phyloP scores from a whole-genome alignment of 371 early-diverging fungal genomes.

The Mucor indicus region DNA sequence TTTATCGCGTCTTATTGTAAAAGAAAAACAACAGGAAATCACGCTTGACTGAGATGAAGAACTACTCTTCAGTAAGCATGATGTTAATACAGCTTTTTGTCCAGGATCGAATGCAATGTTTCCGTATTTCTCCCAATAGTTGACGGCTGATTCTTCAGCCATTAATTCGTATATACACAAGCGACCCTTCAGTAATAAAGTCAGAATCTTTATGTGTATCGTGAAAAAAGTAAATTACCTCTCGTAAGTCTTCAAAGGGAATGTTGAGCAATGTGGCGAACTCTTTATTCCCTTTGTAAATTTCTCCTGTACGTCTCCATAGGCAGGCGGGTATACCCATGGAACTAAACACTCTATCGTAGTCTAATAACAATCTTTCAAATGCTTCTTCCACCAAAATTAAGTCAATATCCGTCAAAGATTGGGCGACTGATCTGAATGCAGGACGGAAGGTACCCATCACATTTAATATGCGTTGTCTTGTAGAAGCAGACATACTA shows the following conservation, averaged over 20 bases:
- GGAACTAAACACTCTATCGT: slow-evolving; percentile 76
- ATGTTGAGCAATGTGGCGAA: slow-evolving; percentile 88
- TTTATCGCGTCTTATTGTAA: slow-evolving; percentile 89
- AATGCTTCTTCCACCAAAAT: slow-evolving; percentile 92
- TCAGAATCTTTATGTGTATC: no score
- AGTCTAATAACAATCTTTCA: slow-evolving; percentile 79
- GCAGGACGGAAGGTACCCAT: slow-evolving; percentile 86
- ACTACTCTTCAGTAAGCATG: slow-evolving; percentile 65
- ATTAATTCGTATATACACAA: slow-evolving; percentile 92
- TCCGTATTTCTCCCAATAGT: slow-evolving; percentile 91
- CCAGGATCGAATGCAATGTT: slow-evolving; percentile 93
- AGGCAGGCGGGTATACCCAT: slow-evolving; percentile 94
- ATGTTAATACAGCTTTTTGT: slow-evolving; percentile 93
- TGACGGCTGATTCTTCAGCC: slow-evolving; percentile 85
- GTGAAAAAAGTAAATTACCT: no score
- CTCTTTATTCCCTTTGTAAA: slow-evolving; percentile 92
- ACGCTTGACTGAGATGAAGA: slow-evolving; percentile 49
- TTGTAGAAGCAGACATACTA: slow-evolving; percentile 71
- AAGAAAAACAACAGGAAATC: slow-evolving; percentile 86
- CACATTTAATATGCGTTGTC: slow-evolving; percentile 80
- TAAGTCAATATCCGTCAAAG: slow-evolving; percentile 89
- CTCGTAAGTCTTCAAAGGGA: slow-evolving; percentile 72
- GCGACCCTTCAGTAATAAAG: no score
- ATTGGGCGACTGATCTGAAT: slow-evolving; percentile 84
- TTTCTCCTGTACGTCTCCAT: slow-evolving; percentile 95